Conservation (phyloP, 2,329 filamentous ascomycete genomes). For the Hypoxylon sp. region DNA sequence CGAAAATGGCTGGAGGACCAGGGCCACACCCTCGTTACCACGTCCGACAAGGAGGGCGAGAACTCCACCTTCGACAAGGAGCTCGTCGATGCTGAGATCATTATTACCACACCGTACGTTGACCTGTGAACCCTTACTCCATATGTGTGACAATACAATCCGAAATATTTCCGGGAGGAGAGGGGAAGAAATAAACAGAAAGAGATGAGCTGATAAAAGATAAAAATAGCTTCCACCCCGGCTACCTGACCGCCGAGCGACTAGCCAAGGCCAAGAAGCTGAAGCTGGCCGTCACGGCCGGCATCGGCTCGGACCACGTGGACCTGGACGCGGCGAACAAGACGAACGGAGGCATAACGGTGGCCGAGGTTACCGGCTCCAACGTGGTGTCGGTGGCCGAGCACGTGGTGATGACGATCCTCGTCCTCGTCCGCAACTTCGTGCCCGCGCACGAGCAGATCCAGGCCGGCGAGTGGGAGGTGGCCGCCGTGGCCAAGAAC, state of each 20-base stretch:
- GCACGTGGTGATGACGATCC: constrained; percentile 99
- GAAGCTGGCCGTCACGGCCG: constrained; percentile 95
- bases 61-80: constrained; percentile 95
- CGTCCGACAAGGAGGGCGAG: constrained; percentile 96
- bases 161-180: constrained; percentile 3
- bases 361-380: constrained; percentile 96
- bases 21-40: constrained; percentile 96
- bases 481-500: constrained; percentile 96
- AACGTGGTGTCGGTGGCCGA: constrained; percentile 99
- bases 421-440: constrained; percentile 96
- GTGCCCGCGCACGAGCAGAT: constrained; percentile 97
- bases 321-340: constrained; percentile 97
- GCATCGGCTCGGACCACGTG: constrained; percentile 98
- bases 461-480: constrained; percentile 89
- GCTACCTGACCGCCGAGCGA: constrained; percentile 96
- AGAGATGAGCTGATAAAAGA: constrained; percentile 37
- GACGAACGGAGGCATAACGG: constrained; percentile 97
- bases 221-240: constrained; percentile 85
- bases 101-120: constrained; percentile 94
- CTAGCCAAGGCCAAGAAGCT: constrained; percentile 98
- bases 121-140: constrained; percentile 5
- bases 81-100: constrained; percentile 95
- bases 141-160: not conserved
- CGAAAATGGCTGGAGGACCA: constrained; percentile 98
- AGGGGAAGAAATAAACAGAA: not conserved